Conservation (phyloP, 1,284 basidiomycete species). For the Cutaneotrichosporon daszewskae region DNA sequence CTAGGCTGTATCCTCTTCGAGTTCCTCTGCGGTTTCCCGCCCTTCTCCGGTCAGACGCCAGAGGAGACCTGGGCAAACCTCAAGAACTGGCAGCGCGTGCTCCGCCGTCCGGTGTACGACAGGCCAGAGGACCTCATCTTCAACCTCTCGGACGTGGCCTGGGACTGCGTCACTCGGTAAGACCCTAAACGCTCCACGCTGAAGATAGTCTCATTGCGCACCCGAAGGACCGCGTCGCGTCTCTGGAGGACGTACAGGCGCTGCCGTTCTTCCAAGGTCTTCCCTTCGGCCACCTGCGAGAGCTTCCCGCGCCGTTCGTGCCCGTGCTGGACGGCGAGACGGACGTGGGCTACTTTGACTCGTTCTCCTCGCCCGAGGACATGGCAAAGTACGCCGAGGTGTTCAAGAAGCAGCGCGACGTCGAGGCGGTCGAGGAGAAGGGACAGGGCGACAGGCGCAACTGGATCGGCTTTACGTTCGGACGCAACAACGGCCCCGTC, state of each 20-base stretch:
- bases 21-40: slow-evolving; percentile 91
- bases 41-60: slow-evolving; percentile 89
- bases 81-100: slow-evolving; percentile 93
- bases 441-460: slow-evolving; percentile 56
- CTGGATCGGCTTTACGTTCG: slow-evolving; percentile 88
- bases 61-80: slow-evolving; percentile 99
- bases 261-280: slow-evolving; percentile 81
- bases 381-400: slow-evolving; percentile 99
- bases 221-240: slow-evolving; percentile 70
- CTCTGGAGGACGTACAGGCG: slow-evolving; percentile 63
- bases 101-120: slow-evolving; percentile 89
- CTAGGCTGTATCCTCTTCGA: slow-evolving; percentile 98
- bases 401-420: slow-evolving; percentile 91
- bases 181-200: slow-evolving; percentile 16
- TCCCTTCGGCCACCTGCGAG: slow-evolving; percentile 72
- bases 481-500: slow-evolving; percentile 62
- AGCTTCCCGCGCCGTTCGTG: slow-evolving; percentile 83
- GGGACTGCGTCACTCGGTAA: slow-evolving; percentile 89
- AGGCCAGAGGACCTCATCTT: slow-evolving; percentile 95
- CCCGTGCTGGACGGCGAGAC: slow-evolving; percentile 91
- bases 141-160: slow-evolving; percentile 88
- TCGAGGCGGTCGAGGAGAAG: slow-evolving; percentile 84
- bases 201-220: slow-evolving; percentile 61
- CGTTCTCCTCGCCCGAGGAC: slow-evolving; percentile 85
- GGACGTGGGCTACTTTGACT: slow-evolving; percentile 98